These are phyloP conservation scores for Apophysomyces ossiformis DNA, from an alignment of 371 early-diverging fungal genomes.

Conservation along the genomic window DNA sequence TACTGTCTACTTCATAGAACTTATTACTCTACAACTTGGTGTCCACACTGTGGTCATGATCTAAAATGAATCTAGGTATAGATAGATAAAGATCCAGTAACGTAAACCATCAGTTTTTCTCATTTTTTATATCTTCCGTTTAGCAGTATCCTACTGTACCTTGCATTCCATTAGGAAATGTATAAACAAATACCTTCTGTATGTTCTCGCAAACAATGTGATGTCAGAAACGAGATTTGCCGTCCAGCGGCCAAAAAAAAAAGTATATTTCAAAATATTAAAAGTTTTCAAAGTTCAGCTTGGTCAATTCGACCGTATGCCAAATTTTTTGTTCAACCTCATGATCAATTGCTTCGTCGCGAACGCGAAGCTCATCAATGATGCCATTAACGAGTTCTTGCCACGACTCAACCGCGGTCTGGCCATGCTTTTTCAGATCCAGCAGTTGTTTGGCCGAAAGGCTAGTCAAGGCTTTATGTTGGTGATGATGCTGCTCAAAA, in stretches of 20 bases:
- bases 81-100: not conserved
- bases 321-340: conserved; percentile 8
- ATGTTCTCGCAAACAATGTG: not conserved
- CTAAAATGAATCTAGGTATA: conserved; percentile 13
- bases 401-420: conserved; percentile 10
- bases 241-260: not conserved
- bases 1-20: conserved; percentile 25
- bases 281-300: not conserved
- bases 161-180: no score
- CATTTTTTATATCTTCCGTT: not conserved
- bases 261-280: not conserved
- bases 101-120: not conserved
- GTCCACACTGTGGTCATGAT: conserved; percentile 30
- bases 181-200: not conserved
- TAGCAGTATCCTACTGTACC: no score
- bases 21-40: conserved; percentile 28
- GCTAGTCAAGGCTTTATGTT: not conserved
- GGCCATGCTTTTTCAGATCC: not conserved
- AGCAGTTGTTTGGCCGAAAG: not conserved
- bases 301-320: conserved; percentile 7
- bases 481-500: not conserved
- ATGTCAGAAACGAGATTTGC: not conserved
- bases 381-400: conserved; percentile 11
- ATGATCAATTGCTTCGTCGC: not conserved
- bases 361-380: conserved; percentile 9